Evolutionary conservation across 1,284 basidiomycete genomes (phyloP), one percentile per base, ranked within the genome.

Genomic region (Apiotrichum gracile): DNA sequence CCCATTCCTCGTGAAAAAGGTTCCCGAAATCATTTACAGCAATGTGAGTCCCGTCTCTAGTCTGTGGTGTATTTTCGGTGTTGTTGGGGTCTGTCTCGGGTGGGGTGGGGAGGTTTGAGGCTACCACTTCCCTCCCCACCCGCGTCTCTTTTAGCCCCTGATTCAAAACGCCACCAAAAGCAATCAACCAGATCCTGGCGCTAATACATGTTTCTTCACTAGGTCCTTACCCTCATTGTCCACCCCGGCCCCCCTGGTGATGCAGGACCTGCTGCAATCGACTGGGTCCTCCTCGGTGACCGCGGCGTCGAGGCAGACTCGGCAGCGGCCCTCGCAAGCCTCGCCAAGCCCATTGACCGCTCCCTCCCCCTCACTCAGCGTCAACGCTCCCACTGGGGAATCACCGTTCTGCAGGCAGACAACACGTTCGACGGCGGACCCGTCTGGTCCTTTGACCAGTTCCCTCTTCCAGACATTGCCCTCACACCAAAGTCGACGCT

Each of bases 221-320:
- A 71, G 67, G 73, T 70, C 60, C 65, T 78, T 40, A 78, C 77
- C 2, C 70, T 78, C 33, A 77, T 78, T 54, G 70, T 78, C 6
- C 77, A 78, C 60, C 77, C 77, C 9, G 77, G 77, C 17, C 74
- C 77, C 5, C 77, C 77, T 0, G 77, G 76, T 1, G 77, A 78
- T 60, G 77, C 73, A 0, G 77, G 77, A 16, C 77, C 77, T 8
- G 77, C 77, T 2, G 74, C 77, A 6, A 69, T 78, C 51, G 77
- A 78, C 61, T 77, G 76, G 74, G 73, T 69, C 26, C 61, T 78
- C 19, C 63, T 77, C 50, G 77, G 77, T 16, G 77, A 78, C 58
- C 63, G 66, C 47, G 77, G 77, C 16, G 48, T 63, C 29, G 55
- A 65, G 25, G 25, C 63, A 19, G 65, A 72, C 37, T 58, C 72